Evolutionary conservation across 768 basidiomycete species (phyloP).

Genomic region (Russula foetens): DNA sequence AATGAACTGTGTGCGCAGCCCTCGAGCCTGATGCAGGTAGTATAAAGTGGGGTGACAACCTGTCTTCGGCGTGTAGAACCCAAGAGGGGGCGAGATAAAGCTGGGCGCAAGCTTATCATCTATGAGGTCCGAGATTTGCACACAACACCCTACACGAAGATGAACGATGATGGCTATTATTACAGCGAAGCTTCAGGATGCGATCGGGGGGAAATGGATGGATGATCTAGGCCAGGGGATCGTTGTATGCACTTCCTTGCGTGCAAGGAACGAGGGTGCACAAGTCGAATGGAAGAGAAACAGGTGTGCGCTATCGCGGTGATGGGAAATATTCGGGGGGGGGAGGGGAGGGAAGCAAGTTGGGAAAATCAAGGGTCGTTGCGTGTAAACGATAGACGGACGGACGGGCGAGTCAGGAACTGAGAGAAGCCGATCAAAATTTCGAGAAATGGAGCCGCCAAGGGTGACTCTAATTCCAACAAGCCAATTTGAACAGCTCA

Average conservation of each 20-base stretch:
- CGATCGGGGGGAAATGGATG: neutral
- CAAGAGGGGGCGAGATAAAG: neutral
- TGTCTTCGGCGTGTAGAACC: neutral
- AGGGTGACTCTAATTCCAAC: neutral
- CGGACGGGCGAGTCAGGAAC: neutral
- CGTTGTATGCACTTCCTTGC: neutral
- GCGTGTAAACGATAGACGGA: neutral
- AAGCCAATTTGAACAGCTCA: neutral
- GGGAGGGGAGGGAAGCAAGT: neutral
- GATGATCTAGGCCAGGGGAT: conserved; percentile 4
- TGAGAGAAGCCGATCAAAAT: neutral
- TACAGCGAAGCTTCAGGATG: neutral
- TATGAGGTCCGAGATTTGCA: neutral
- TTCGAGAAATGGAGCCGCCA: neutral
- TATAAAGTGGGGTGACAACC: conserved; percentile 1
- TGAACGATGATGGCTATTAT: neutral
- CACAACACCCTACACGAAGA: neutral
- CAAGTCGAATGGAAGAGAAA: neutral
- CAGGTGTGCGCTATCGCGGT: neutral
- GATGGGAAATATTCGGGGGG: neutral
- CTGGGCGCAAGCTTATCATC: neutral
- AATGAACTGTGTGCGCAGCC: neutral
- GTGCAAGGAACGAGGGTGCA: conserved; percentile 14
- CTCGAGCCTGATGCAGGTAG: neutral
- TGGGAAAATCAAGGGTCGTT: conserved; percentile 13